These are phyloP conservation scores for Fomitopsis serialis DNA, from an alignment of 768 basidiomycete species.

Conservation along the genomic window DNA sequence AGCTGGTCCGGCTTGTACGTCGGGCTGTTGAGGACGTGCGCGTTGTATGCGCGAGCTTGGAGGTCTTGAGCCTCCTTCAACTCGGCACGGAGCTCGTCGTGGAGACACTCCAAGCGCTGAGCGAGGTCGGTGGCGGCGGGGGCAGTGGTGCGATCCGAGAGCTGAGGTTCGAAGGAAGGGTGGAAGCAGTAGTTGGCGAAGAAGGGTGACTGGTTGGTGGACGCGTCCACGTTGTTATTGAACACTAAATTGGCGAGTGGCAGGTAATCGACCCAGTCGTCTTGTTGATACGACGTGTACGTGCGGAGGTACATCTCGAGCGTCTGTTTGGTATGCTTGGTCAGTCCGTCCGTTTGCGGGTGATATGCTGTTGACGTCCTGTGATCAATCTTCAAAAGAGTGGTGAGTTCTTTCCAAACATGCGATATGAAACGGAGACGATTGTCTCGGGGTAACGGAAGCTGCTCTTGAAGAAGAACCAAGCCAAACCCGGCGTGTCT, in stretches of 20 bases:
- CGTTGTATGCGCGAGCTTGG: too few species aligned
- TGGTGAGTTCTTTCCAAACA: constrained; percentile 3
- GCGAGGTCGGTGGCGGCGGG: too few species aligned
- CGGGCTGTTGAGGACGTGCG: too few species aligned
- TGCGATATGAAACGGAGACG: constrained; percentile 18
- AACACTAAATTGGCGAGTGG: constrained; percentile 15
- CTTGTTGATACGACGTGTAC: constrained; percentile 5
- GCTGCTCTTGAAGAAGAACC: too few species aligned
- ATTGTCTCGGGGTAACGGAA: too few species aligned
- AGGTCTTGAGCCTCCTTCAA: too few species aligned
- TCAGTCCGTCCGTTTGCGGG: constrained; percentile 3
- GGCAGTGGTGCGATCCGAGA: too few species aligned
- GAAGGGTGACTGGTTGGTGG: constrained; percentile 10
- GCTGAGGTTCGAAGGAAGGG: too few species aligned
- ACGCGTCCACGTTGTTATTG: constrained; percentile 9
- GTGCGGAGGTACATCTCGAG: constrained; percentile 12
- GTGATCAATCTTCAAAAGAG: constrained; percentile 10
- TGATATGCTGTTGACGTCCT: constrained; percentile 13
- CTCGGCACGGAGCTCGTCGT: too few species aligned
- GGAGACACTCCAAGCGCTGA: too few species aligned
- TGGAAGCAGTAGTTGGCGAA: constrained; percentile 15
- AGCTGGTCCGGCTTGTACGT: too few species aligned
- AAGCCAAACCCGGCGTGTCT: too few species aligned
- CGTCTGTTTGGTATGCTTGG: constrained; percentile 2
- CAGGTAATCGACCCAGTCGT: constrained; percentile 16